Evolutionary conservation across 2,329 filamentous ascomycete genomes (phyloP).

Genomic region (Calonectria naviculata): DNA sequence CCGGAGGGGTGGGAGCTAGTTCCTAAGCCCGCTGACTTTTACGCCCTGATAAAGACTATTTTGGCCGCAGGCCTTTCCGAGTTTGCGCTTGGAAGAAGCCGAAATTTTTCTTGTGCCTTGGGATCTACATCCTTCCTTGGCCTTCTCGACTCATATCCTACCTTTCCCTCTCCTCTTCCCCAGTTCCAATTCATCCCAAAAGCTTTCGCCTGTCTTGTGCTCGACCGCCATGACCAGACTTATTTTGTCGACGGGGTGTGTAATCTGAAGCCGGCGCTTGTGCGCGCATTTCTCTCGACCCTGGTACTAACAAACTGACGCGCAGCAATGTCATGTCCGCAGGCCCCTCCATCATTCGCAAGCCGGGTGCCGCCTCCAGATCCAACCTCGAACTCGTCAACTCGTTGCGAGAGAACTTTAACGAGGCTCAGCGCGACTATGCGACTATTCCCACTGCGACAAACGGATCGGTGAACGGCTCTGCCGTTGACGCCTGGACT

Average conservation of each 20-base stretch:
- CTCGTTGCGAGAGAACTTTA: constrained; percentile 86
- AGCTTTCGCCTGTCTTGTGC: background rate
- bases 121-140: constrained; percentile 20
- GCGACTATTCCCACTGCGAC: constrained; percentile 41
- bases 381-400: constrained; percentile 95
- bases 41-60: constrained; percentile 37
- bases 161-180: constrained; percentile 1
- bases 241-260: constrained; percentile 87
- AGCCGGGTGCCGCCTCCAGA: constrained; percentile 72
- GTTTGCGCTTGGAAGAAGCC: constrained; percentile 37
- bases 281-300: constrained; percentile 14
- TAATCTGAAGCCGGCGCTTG: constrained; percentile 30
- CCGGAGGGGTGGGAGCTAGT: constrained; percentile 24
- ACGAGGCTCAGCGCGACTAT: constrained; percentile 76
- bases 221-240: constrained; percentile 74
- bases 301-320: constrained; percentile 33
- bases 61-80: constrained; percentile 32
- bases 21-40: constrained; percentile 18
- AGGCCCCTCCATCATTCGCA: constrained; percentile 85
- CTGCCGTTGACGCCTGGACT: constrained; percentile 72
- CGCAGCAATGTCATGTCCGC: constrained; percentile 84
- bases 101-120: constrained; percentile 32
- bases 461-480: constrained; percentile 48
- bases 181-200: background rate
- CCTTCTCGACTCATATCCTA: constrained; percentile 5